Evolutionary conservation across 1,284 basidiomycete species (phyloP).

Genomic region (Golubevia pallescens): DNA sequence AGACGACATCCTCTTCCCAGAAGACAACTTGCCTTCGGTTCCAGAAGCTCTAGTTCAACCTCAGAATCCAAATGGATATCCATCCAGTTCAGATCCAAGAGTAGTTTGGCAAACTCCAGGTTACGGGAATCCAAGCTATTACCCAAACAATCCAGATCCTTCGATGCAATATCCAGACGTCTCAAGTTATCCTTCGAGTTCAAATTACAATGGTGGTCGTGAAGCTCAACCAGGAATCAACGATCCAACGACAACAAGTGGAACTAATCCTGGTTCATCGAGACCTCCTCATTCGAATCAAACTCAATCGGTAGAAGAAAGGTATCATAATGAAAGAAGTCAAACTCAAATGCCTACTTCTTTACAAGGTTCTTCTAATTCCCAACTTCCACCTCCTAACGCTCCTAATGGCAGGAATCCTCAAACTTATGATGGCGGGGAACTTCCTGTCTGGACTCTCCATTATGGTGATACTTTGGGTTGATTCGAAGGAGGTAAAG

Average conservation of each 20-base stretch:
- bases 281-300: not conserved
- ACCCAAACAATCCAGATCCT: not conserved
- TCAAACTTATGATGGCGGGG: too few species aligned
- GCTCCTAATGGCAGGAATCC: too few species aligned
- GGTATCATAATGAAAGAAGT: not conserved
- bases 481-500: too few species aligned
- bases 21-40: not conserved
- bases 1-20: conserved; percentile 23
- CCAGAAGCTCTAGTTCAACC: not conserved
- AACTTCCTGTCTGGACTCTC: too few species aligned
- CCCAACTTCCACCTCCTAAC: too few species aligned
- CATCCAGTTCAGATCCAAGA: not conserved
- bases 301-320: not conserved
- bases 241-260: not conserved
- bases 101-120: not conserved
- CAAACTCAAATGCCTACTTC: not conserved
- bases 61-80: not conserved
- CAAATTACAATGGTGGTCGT: too few species aligned
- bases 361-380: too few species aligned
- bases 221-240: not conserved
- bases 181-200: not conserved
- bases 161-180: not conserved
- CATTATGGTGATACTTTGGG: too few species aligned
- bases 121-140: not conserved
- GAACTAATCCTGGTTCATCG: not conserved